Evolutionary conservation across 1,284 basidiomycete genomes (phyloP), one percentile per base, ranked within the genome.

Genomic region (Porodaedalea pini): DNA sequence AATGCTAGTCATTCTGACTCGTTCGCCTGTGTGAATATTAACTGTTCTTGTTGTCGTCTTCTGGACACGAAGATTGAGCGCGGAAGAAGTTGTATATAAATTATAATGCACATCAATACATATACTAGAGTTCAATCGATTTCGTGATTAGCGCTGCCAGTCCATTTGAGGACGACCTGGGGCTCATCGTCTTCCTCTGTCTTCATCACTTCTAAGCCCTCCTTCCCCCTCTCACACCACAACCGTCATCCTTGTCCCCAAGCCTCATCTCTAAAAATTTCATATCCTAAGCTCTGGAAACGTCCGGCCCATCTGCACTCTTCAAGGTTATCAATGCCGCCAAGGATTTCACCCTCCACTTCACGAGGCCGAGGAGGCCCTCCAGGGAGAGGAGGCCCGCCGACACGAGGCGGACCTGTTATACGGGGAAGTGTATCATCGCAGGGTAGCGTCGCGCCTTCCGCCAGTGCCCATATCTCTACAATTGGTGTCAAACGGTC

Each of bases 401-500:
- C 68, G 70, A 32, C 71, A 71, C 50, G 64, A 19, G 61, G 62
- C 19, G 61, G 59, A 2, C 50, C 57, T 27, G 61, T 55, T 32
- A 39, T 65, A 70, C 55, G 64, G 70, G 53, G 64, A 68, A 51
- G 69, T 64, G 10, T 65, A 67, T 41, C 69, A 7, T 53, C 64
- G 2, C 61, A 64, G n/a, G 41, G 6, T 40, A 31, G 32, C 36
- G 55, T 63, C 23, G 43, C 48, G 29, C 57, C 40, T 61, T 67
- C 48, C 29, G 54, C 58, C 13, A 51, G 40, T 40, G 59, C 69
- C 15, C 84, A 85, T 66, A 74, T 88, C 29, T 65, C 65, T 3
- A 74, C 77, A 13, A 71, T 87, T 48, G 88, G 87, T 29, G 85
- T 90, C 23, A 82, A 77, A 63, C 75, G 88, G 29, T 78, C 83